Base-by-base conservation (phyloP, 306 rosid genomes). In the Luffa acutangula region DNA sequence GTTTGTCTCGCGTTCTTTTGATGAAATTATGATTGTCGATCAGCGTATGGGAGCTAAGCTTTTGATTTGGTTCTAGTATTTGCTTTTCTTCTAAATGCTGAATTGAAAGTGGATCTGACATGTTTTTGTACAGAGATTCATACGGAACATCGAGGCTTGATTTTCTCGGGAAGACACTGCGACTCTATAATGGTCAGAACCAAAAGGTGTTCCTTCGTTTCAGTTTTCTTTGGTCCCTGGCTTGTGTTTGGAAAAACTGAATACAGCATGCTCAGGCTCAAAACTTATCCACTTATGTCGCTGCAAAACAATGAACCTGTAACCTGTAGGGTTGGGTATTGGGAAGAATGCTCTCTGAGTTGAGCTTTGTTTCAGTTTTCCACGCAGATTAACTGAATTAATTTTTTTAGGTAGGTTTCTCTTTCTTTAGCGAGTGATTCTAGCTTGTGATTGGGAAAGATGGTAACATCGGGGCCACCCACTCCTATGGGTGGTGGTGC, bases 381-480 rank as follows among this genome's bases (percentile, higher is more conserved):
- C 79, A 49, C 77, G 57, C 79, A 80, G 77, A 84, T 88, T 86
- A 81, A 88, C 82, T 83, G 53, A 80, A 81, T 86, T 87, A 78
- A 71, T 80, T 88, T 79, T 70, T 85, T 73, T 81, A 86, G 88
- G 63, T 88, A 80, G 89, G 83, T 89, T 67, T 84, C 75, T 59
- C 85, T 82, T 82, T 82, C 82, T 51, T 62, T 84, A 46, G 74
- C 85, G 83, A 81, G 86, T 37, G 49, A 42, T 87, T 76, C 69
- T 83, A 82, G 78, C 79, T 84, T 70, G 49, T 82, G 54, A 63
- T 72, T 73, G 82, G 82, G 77, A 83, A 87, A 79, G 84, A 94
- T 94, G 98, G 95, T 87, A 58, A 93, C 94, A 67, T 91, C 96
- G 52, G 98, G 97, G 90, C 93, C 93, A 67, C 89, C 97, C 83